A percentile compares a stretch with the other conserved stretches of the same genome.
These are phyloP conservation scores for Fragosphaeria purpurea DNA, from an alignment of 2,329 filamentous ascomycete genomes.

Conservation along the genomic window DNA sequence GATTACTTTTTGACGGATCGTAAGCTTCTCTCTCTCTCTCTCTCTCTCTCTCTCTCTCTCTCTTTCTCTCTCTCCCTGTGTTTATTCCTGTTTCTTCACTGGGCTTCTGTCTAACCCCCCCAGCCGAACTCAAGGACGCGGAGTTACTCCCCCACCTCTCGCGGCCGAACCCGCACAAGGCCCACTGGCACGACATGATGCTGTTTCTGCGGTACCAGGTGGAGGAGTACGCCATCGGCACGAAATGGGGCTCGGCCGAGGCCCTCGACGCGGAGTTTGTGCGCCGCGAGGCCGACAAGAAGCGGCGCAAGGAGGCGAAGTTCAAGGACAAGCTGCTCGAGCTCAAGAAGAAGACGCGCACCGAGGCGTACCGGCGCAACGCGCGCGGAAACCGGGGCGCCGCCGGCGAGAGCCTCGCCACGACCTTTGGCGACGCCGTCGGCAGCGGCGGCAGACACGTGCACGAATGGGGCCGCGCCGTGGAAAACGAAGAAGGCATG, in stretches of 20 bases:
- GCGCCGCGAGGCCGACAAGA: constrained; percentile 66
- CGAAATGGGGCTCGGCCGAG: constrained; percentile 85
- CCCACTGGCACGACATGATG: constrained; percentile 98
- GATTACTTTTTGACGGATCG: constrained; percentile 92
- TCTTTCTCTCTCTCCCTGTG: background rate
- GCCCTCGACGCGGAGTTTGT: constrained; percentile 84
- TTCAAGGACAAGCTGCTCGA: constrained; percentile 84
- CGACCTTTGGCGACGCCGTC: constrained; percentile 68
- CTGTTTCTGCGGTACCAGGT: constrained; percentile 89
- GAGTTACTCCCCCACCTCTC: constrained; percentile 80
- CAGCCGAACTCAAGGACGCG: constrained; percentile 81
- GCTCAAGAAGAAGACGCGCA: constrained; percentile 84
- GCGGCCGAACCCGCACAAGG: constrained; percentile 88
- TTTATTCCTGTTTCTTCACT: too few species aligned
- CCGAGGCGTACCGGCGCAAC: constrained; percentile 76
- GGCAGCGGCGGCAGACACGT: constrained; percentile 62
- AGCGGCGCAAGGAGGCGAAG: constrained; percentile 77
- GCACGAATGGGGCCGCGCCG: constrained; percentile 72
- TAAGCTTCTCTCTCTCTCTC: constrained; percentile 32
- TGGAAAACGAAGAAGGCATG: constrained; percentile 62
- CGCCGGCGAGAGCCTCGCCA: constrained; percentile 32
- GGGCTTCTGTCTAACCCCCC: background rate
- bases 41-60: background rate
- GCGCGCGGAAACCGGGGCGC: constrained; percentile 34
- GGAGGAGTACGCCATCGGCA: constrained; percentile 80